Conservation (phyloP, 495 filamentous ascomycete species). For the Lindgomyces ingoldianus region DNA sequence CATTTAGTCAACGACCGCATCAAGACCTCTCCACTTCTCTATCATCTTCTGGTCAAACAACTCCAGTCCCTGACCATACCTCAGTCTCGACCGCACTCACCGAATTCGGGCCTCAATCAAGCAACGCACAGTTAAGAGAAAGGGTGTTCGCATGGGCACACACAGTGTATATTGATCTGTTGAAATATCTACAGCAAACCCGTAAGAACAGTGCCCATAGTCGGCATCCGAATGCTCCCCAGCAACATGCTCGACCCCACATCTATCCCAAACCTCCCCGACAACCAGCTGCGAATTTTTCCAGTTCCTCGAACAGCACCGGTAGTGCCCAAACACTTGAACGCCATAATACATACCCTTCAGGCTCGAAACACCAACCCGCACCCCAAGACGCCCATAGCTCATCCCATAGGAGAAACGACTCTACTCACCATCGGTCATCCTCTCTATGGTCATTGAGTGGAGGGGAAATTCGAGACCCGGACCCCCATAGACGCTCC, state of each 20-base stretch:
- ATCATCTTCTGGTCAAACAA: constrained; percentile 35
- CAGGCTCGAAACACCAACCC: not conserved
- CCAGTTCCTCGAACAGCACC: constrained; percentile 37
- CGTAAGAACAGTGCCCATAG: constrained; percentile 53
- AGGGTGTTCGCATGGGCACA: constrained; percentile 83
- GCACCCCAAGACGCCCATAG: not conserved
- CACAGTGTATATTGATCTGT: constrained; percentile 80
- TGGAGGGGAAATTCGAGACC: not conserved
- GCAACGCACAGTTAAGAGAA: constrained; percentile 72
- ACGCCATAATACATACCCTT: constrained; percentile 5
- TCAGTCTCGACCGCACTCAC: constrained; percentile 26
- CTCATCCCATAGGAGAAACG: not conserved
- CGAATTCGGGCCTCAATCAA: constrained; percentile 42
- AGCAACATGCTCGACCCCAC: constrained; percentile 51
- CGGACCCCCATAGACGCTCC: constrained; percentile 12
- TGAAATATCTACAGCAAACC: constrained; percentile 70
- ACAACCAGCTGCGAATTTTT: constrained; percentile 40
- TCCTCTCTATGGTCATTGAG: constrained; percentile 28
- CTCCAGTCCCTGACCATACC: constrained; percentile 25
- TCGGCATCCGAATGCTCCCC: constrained; percentile 40
- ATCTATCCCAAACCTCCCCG: constrained; percentile 68
- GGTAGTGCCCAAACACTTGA: not conserved
- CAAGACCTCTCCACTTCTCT: constrained; percentile 1
- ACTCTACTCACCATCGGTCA: constrained; percentile 18
- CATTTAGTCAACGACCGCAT: constrained; percentile 7